These are phyloP conservation scores for Pelargonium fulgidum DNA, from an alignment of 441 rosid genomes.

Conservation along the genomic window DNA sequence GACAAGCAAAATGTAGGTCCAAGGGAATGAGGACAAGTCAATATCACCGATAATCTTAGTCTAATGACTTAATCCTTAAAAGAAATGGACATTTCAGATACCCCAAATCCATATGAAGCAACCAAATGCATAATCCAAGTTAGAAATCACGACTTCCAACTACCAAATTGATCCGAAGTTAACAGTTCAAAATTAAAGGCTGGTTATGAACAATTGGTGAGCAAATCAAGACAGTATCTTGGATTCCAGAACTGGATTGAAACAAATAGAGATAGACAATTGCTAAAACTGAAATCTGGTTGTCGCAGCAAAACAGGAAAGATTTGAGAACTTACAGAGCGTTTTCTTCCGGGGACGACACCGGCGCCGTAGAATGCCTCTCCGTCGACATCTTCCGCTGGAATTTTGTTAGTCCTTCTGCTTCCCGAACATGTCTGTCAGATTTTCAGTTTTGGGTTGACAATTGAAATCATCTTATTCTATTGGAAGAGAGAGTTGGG, in stretches of 20 bases:
- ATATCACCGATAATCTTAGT: no score
- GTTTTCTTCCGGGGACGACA: conserved; percentile 51
- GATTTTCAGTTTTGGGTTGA: no score
- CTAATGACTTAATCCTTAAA: no score
- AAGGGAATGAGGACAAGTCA: neutral
- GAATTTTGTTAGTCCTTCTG: neutral
- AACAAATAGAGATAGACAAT: neutral
- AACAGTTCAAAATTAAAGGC: no score
- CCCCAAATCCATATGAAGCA: neutral
- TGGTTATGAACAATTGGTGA: no score
- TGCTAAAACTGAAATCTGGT: neutral
- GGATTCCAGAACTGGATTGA: neutral
- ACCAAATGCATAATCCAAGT: neutral
- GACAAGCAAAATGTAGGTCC: neutral
- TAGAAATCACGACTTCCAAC: neutral
- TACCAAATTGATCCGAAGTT: no score
- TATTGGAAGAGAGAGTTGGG: no score
- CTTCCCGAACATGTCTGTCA: neutral
- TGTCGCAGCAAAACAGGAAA: neutral
- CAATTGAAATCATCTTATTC: no score
- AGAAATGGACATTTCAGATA: neutral
- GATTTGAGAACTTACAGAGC: conserved; percentile 43
- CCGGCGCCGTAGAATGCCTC: conserved; percentile 43
- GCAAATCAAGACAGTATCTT: neutral
- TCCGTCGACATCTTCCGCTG: conserved; percentile 41